Evolutionary conservation across 2,329 filamentous ascomycete species (phyloP), one percentile per base, ranked within the genome.

Genomic region (Neonectria hederae): DNA sequence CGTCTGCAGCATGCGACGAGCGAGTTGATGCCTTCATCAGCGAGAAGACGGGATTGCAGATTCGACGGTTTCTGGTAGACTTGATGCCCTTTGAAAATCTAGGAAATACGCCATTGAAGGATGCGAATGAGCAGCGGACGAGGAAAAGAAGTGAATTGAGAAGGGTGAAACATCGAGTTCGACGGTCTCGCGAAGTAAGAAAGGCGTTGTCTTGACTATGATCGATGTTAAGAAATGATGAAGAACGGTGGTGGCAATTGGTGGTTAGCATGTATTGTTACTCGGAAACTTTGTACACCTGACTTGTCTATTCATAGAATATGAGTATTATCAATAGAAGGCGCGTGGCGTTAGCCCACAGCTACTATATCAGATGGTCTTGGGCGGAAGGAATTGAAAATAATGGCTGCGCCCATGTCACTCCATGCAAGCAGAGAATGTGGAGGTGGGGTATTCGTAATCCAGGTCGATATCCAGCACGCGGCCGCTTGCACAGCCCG

Each of bases 1-100:
- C 84, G 30, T 83, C 83, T 5, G 87, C 86, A 11, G 86, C 86
- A 5, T 87, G 85, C 54, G 83, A 88, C 59, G 82, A 85, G 59
- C 76, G 82, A 38, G 80, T 87, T 2, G 85, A 89, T 70, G 79
- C 80, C 0, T 83, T 83, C 73, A 83, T 89, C 58, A 77, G 81
- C 28, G 76, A 82, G 22, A 81, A 82, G 65, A 87, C 85, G 0
- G 87, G 87, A 0, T 71, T 86, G 24, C 78, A 83, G 14, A 81
- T 88, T 49, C 81, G 87, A 35, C 82, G 81, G 7, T 87, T 89
- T 65, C 73, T 89, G 17, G 84, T 84, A 4, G 85, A 87, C 68
- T 70, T 89, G 40, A 83, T 81, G 69, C 80, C 79, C 1, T 81
- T 88, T 48, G 85, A 87, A 59, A 78, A 78, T 13, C 68, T 87